phyloP scores from a whole-genome alignment of 345 rosid genomes.

The Angophora floribunda region DNA sequence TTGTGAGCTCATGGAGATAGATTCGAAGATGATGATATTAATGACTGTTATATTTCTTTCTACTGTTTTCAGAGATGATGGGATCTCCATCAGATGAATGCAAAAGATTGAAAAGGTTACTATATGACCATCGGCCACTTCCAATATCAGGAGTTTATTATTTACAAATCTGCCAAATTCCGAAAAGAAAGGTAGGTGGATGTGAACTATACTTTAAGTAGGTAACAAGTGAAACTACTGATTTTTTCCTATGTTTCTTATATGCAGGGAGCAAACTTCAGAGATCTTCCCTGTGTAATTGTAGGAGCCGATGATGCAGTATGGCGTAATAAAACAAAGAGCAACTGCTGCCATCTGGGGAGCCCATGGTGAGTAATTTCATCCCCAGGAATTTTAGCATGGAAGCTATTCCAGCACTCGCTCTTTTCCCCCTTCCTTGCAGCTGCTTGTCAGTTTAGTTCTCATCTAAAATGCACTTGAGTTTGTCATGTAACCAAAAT shows the following conservation, averaged over 20 bases:
- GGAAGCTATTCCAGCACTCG: not conserved
- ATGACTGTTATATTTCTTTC: not conserved
- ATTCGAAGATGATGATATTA: not conserved
- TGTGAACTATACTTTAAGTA: not conserved
- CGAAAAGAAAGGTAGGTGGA: constrained; percentile 66
- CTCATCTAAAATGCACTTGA: not conserved
- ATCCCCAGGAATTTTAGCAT: not conserved
- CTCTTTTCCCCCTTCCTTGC: not conserved
- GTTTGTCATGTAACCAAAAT: not conserved
- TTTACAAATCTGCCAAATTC: constrained; percentile 67
- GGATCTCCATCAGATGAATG: constrained; percentile 25
- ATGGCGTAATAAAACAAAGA: constrained; percentile 40
- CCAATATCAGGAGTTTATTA: constrained; percentile 45
- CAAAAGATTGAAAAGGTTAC: constrained; percentile 8
- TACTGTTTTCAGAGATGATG: constrained; percentile 38
- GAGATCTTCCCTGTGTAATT: constrained; percentile 82
- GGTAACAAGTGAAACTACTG: not conserved
- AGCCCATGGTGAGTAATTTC: constrained; percentile 49
- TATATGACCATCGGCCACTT: constrained; percentile 72
- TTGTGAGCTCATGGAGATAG: not conserved
- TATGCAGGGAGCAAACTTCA: constrained; percentile 81
- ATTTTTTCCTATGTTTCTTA: not conserved
- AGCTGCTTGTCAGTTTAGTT: not conserved
- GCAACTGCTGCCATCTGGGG: constrained; percentile 71
- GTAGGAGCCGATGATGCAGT: constrained; percentile 64